phyloP scores from a whole-genome alignment of 257 asterid species.

The Gardenia jasminoides region DNA sequence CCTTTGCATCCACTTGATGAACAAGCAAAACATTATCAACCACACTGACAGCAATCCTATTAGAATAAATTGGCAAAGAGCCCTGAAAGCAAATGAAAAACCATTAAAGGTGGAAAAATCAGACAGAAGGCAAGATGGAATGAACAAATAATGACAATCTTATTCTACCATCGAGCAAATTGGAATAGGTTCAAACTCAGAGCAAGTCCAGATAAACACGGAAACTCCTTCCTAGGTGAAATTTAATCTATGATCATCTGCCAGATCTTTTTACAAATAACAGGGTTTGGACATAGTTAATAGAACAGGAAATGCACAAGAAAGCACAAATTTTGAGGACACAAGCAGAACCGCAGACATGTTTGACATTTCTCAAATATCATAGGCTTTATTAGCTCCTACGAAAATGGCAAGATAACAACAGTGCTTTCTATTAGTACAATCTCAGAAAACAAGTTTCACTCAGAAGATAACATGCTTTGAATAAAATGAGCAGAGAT shows the following conservation, averaged over 20 bases:
- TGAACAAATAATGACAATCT: not conserved
- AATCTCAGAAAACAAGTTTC: not conserved
- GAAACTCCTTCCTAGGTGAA: not conserved
- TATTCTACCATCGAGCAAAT: not conserved
- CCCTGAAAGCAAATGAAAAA: slow-evolving; percentile 54
- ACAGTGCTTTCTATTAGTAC: not conserved
- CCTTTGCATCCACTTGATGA: slow-evolving; percentile 97
- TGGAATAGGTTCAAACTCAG: not conserved
- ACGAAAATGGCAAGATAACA: not conserved
- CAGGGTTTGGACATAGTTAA: not conserved
- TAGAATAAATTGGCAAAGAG: slow-evolving; percentile 81
- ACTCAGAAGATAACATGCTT: not conserved
- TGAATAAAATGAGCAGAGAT: not conserved
- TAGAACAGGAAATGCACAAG: not conserved
- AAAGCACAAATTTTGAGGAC: not conserved
- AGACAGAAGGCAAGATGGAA: slow-evolving; percentile 1
- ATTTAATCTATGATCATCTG: not conserved
- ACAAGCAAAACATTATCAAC: slow-evolving; percentile 84
- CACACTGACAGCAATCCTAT: slow-evolving; percentile 65
- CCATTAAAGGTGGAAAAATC: slow-evolving; percentile 14
- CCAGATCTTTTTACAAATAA: not conserved
- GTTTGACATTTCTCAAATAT: not conserved
- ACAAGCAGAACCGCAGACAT: not conserved
- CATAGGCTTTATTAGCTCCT: not conserved
- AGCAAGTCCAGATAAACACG: not conserved